phyloP scores from a whole-genome alignment of 2,329 filamentous ascomycete genomes.

The Podosphaera leucotricha region DNA sequence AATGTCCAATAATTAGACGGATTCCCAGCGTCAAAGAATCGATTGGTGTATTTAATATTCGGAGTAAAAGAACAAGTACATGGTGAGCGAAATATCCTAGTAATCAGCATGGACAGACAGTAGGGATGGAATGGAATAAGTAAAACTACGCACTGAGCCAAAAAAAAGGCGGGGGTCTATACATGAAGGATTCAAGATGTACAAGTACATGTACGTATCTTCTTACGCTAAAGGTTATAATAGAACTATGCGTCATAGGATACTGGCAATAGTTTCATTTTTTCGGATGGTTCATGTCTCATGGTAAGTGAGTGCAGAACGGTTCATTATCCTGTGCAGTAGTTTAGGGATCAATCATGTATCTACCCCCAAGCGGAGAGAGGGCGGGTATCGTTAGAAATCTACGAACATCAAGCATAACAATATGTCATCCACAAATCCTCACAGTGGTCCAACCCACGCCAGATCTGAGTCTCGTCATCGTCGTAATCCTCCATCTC shows the following conservation, averaged over 20 bases:
- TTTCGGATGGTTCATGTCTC: no score
- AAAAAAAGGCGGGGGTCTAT: neutral
- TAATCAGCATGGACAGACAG: neutral
- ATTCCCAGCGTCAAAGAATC: neutral
- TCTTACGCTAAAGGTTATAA: no score
- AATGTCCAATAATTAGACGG: neutral
- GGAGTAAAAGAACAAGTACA: neutral
- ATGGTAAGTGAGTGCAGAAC: no score
- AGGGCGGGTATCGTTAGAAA: no score
- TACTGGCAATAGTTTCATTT: no score
- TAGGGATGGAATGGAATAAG: neutral
- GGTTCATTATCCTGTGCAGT: no score
- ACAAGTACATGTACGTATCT: no score
- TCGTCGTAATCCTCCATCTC: conserved; percentile 17
- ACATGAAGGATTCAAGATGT: no score
- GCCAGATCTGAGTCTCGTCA: conserved; percentile 12
- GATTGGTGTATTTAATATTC: neutral
- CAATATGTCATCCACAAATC: conserved; percentile 12
- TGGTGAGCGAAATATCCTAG: neutral
- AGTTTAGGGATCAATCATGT: no score
- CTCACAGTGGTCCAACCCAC: conserved; percentile 7
- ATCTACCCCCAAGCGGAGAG: no score
- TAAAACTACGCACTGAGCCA: neutral
- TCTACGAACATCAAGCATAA: neutral
- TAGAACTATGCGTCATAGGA: no score